Evolutionary conservation across 2,329 filamentous ascomycete species (phyloP), one percentile per base, ranked within the genome.

Genomic region (Thielaviopsis populi): DNA sequence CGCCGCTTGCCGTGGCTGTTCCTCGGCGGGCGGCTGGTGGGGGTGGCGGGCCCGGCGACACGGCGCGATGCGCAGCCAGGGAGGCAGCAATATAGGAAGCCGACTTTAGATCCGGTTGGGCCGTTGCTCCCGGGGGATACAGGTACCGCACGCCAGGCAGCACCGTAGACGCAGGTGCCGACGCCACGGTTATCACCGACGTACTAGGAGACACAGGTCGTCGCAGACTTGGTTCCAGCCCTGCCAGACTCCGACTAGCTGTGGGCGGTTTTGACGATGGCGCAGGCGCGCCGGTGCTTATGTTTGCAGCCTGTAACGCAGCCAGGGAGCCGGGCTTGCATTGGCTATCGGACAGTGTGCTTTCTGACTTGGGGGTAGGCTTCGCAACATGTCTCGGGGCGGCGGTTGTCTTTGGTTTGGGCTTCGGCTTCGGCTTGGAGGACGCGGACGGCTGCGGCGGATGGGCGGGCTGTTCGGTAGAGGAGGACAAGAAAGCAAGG

Each of bases 81-180:
- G 83, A 84, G 22, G 84, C 85, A 15, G 75, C 74, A 62, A 76
- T 76, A 65, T 75, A 73, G 15, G 62, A 61, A 22, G 56, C 54
- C 24, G 62, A 64, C 33, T 27, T 64, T 8, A 27, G n/a, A 15
- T 66, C 62, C 37, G 54, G 30, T 3, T 40, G 19, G 19, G 48
- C 41, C 13, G 43, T 54, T 33, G 54, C 41, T 24, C 64, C 61
- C 53, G 46, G 59, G 7, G 63, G 56, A 33, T 54, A 64, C 46
- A 50, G 41, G 11, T 60, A 64, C 40, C 63, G 63, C 19, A 22
- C 37, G 15, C 63, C 43, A 15, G 42, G 63, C 19, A 64, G 24
- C 17, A 48, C 40, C 13, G 54, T 59, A 19, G 19, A 53, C 13
- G 48, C 46, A 37, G 53, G 13, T 1, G 19, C 37, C 10, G 59